Evolutionary conservation across 2,329 filamentous ascomycete species (phyloP).

Genomic region (Ophiostoma sp.): DNA sequence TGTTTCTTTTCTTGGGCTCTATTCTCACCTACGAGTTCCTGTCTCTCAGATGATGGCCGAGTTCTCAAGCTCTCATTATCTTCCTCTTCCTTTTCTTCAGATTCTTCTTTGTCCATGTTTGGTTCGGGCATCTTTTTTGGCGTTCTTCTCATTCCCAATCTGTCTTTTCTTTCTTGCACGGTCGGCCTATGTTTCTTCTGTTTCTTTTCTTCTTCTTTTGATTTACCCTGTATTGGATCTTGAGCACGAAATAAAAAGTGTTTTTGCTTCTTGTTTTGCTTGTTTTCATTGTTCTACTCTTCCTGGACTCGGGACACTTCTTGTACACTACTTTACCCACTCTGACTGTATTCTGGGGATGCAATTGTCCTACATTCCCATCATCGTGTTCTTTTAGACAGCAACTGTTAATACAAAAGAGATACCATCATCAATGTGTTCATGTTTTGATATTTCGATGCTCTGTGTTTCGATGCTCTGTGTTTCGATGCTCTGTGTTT

Average conservation of each 20-base stretch:
- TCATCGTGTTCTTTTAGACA: conserved; percentile 8
- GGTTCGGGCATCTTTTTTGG: conserved; percentile 18
- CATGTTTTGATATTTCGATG: not conserved
- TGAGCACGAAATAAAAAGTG: conserved; percentile 14
- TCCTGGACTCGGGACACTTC: not conserved
- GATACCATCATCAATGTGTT: conserved; percentile 1
- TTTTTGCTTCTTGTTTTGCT: conserved; percentile 7
- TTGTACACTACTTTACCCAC: conserved; percentile 12
- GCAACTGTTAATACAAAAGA: conserved; percentile 12
- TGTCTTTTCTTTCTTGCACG: not conserved
- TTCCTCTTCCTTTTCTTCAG: not conserved
- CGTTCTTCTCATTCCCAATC: conserved; percentile 12
- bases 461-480: no score
- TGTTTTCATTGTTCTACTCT: not conserved
- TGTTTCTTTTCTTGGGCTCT: not conserved
- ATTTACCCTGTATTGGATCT: not conserved
- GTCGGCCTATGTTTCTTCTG: not conserved
- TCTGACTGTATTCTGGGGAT: not conserved
- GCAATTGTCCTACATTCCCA: not conserved
- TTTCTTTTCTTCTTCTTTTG: not conserved
- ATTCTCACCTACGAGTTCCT: not conserved
- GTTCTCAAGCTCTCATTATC: not conserved
- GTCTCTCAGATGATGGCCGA: not conserved
- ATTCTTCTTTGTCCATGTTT: conserved; percentile 1
- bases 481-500: not conserved